Conservation (phyloP, 257 asterid species). For the Plantago ovata region DNA sequence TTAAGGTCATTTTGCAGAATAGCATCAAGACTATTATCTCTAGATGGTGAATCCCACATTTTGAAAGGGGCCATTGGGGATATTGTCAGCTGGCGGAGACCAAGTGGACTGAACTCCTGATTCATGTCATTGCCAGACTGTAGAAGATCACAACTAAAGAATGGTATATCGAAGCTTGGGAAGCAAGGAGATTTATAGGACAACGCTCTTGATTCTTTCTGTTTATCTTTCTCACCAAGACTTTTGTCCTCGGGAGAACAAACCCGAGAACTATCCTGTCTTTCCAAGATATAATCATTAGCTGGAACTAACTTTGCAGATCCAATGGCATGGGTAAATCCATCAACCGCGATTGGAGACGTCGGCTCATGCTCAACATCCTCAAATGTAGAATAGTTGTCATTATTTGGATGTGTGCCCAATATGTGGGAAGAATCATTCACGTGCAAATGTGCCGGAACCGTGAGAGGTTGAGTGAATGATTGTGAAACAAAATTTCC, state of each 20-base stretch:
- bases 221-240: constrained; percentile 30
- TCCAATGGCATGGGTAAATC: constrained; percentile 37
- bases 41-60: constrained; percentile 85
- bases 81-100: constrained; percentile 83
- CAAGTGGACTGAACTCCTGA: constrained; percentile 92
- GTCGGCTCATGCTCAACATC: constrained; percentile 36
- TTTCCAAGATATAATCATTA: constrained; percentile 45
- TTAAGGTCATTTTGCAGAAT: constrained; percentile 84
- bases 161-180: constrained; percentile 85
- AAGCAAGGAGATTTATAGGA: constrained; percentile 92
- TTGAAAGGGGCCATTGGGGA: constrained; percentile 65
- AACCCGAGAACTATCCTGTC: constrained; percentile 34
- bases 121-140: constrained; percentile 71
- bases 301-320: constrained; percentile 45
- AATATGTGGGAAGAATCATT: constrained; percentile 35
- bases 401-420: constrained; percentile 37
- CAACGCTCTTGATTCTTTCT: constrained; percentile 56
- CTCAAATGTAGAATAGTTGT: constrained; percentile 30
- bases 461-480: constrained; percentile 34
- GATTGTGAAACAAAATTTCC: constrained; percentile 30
- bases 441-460: constrained; percentile 35
- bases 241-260: constrained; percentile 30
- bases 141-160: constrained; percentile 79
- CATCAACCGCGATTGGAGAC: constrained; percentile 38
- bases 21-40: constrained; percentile 71